Evolutionary conservation across 2,329 filamentous ascomycete genomes (phyloP).

Genomic region (Exophiala calicioides): DNA sequence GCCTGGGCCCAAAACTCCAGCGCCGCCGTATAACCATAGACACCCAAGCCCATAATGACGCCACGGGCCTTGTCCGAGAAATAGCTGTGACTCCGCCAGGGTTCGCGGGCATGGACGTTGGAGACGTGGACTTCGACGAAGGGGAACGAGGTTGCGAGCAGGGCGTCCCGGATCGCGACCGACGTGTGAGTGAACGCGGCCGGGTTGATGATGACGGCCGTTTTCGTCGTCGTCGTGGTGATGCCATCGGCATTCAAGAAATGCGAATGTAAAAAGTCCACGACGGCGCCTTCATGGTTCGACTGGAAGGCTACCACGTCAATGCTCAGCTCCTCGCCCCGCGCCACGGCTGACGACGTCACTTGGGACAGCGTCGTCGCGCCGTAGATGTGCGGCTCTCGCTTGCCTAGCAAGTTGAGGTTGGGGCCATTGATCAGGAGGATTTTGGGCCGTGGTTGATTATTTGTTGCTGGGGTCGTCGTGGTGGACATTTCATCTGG

Average conservation of each 20-base stretch:
- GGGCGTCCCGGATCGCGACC: slow-evolving; percentile 72
- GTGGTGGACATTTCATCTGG: neutral
- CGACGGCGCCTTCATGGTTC: slow-evolving; percentile 74
- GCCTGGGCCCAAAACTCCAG: slow-evolving; percentile 53
- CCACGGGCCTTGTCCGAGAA: slow-evolving; percentile 74
- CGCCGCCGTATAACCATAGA: slow-evolving; percentile 62
- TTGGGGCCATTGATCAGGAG: slow-evolving; percentile 81
- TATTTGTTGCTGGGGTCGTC: neutral
- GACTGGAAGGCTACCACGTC: slow-evolving; percentile 67
- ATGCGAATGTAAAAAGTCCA: slow-evolving; percentile 70
- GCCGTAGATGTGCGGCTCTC: slow-evolving; percentile 74
- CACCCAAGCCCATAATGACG: slow-evolving; percentile 69
- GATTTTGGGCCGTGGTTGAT: slow-evolving; percentile 47
- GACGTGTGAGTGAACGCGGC: slow-evolving; percentile 75
- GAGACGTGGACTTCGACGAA: slow-evolving; percentile 78
- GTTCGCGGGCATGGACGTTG: slow-evolving; percentile 72
- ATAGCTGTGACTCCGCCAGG: slow-evolving; percentile 69
- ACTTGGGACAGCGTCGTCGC: slow-evolving; percentile 67
- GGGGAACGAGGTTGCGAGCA: slow-evolving; percentile 67
- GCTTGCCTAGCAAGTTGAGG: slow-evolving; percentile 74
- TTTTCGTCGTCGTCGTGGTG: slow-evolving; percentile 32
- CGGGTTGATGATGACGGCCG: slow-evolving; percentile 66
- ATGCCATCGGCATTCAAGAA: slow-evolving; percentile 5
- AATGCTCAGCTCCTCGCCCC: slow-evolving; percentile 53
- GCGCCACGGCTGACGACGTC: slow-evolving; percentile 49